Conservation (phyloP, 371 early-diverging fungal species). For the Mucor racemosus region DNA sequence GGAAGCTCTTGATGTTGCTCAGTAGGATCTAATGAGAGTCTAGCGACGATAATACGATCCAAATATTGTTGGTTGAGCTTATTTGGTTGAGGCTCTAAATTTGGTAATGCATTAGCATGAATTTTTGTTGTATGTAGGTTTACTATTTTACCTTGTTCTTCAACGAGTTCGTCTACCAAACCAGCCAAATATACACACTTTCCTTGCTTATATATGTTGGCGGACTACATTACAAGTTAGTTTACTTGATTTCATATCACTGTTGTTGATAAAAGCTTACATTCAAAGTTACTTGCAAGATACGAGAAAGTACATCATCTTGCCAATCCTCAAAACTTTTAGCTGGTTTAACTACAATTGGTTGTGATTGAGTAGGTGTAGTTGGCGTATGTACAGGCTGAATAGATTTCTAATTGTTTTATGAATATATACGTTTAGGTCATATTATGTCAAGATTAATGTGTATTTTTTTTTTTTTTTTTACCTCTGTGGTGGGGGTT, state of each 20-base stretch:
- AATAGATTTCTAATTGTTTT: neutral
- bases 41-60: slow-evolving; percentile 80
- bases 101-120: neutral
- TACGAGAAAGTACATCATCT: slow-evolving; percentile 76
- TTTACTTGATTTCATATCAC: neutral
- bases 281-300: slow-evolving; percentile 83
- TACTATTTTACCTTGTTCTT: slow-evolving; percentile 37
- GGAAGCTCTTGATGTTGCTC: slow-evolving; percentile 45
- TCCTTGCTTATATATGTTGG: slow-evolving; percentile 37
- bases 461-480: no score
- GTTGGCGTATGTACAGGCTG: neutral
- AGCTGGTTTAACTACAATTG: slow-evolving; percentile 34
- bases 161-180: slow-evolving; percentile 44
- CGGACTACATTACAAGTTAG: slow-evolving; percentile 20
- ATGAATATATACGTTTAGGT: neutral
- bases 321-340: slow-evolving; percentile 88
- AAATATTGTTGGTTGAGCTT: slow-evolving; percentile 57
- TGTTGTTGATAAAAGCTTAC: slow-evolving; percentile 47
- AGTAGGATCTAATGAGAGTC: slow-evolving; percentile 71
- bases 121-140: neutral
- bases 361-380: neutral
- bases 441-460: no score
- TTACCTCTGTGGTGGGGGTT: neutral
- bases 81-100: slow-evolving; percentile 44
- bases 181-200: slow-evolving; percentile 43